Base-by-base conservation (phyloP, 331 rosid genomes). In the Pyrus hybrid region DNA sequence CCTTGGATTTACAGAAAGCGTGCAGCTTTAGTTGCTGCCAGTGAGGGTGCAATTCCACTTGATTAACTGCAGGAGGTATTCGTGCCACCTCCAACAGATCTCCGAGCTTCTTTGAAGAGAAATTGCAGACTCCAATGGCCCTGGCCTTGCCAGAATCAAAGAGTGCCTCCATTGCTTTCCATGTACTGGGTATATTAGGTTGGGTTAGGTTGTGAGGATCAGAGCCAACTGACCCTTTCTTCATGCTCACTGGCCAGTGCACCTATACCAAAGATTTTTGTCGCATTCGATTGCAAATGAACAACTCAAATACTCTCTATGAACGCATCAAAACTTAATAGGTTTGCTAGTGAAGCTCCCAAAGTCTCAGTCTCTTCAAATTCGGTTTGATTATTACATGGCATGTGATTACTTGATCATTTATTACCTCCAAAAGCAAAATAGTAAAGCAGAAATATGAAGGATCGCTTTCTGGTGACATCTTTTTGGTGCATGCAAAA, bases 31-130 rank as follows among this genome's bases (percentile, higher is more conserved):
- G 77, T 73, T 87, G 97, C 75, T 84, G 93, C 79, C 90, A 79
- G 28, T 81, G 63, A 53, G 96, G 92, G 54, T 92, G 96, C 80
- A 88, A 81, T 79, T 92, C 97, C 47, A 92, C 92, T 86, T 90
- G 93, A 79, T 92, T 92, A 51, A 90, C 97, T 28, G 93, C 90
- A 2, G 92, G 97, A 75, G 90, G 91, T 49, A 90, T 85, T 8
- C 30, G 56, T 5, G 92, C 93, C n/a, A 87, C 83, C 14, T 87
- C 85, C 74, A 92, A 67, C 73, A 90, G 82, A 80, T 87, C 88
- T 41, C 79, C 79, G 11, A 90, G 91, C 85, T 92, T 92, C 83
- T 83, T 90, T 0, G 83, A 68, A 17, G 97, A 88, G 86, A 92
- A 90, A 60, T 92, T 90, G 86, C 96, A 87, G 17, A 90, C 93